Evolutionary conservation across 139 green algal species (phyloP).

Genomic region (Chlamydomonas sphaeroides): DNA sequence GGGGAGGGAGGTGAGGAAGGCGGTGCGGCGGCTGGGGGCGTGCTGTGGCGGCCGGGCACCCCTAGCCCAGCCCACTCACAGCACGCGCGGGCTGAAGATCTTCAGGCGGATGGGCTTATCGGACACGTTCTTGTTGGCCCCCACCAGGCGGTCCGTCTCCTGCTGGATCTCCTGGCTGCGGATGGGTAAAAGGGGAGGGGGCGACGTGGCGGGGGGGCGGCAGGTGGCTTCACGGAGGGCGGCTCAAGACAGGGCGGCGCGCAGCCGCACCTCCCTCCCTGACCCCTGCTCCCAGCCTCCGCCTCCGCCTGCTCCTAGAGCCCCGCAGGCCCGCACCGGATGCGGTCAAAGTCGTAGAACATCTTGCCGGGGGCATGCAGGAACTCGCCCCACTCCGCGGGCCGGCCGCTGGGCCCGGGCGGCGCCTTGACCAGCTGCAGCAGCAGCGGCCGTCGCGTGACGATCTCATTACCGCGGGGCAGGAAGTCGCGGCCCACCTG

Average conservation of each 20-base stretch:
- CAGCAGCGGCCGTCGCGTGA: slow-evolving; percentile 85
- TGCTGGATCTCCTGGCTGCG: slow-evolving; percentile 88
- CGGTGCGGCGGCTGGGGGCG: too few relatives aligned
- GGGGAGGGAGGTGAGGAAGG: too few relatives aligned
- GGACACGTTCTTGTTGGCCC: slow-evolving; percentile 90
- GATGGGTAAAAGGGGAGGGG: background rate
- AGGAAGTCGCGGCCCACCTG: slow-evolving; percentile 92
- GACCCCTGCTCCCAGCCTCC: too few relatives aligned
- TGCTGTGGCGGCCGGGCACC: too few relatives aligned
- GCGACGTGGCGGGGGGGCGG: background rate
- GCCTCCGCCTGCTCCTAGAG: too few relatives aligned
- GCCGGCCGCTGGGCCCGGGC: slow-evolving; percentile 4
- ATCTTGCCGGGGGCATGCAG: slow-evolving; percentile 87
- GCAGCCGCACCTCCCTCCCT: too few relatives aligned
- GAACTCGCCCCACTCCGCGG: slow-evolving; percentile 97
- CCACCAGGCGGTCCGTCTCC: slow-evolving; percentile 92
- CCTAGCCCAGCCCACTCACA: slow-evolving; percentile 64
- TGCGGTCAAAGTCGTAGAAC: slow-evolving; percentile 92
- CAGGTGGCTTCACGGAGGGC: background rate
- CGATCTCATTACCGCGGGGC: slow-evolving; percentile 84
- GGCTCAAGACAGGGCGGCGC: background rate
- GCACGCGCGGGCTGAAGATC: slow-evolving; percentile 91
- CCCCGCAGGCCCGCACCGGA: slow-evolving; percentile 50
- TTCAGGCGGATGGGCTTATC: slow-evolving; percentile 97
- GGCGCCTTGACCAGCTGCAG: slow-evolving; percentile 87